Evolutionary conservation across 1,139 yeast genomes (phyloP), one percentile per base, ranked within the genome.

Genomic region (Candida gigantensis): DNA sequence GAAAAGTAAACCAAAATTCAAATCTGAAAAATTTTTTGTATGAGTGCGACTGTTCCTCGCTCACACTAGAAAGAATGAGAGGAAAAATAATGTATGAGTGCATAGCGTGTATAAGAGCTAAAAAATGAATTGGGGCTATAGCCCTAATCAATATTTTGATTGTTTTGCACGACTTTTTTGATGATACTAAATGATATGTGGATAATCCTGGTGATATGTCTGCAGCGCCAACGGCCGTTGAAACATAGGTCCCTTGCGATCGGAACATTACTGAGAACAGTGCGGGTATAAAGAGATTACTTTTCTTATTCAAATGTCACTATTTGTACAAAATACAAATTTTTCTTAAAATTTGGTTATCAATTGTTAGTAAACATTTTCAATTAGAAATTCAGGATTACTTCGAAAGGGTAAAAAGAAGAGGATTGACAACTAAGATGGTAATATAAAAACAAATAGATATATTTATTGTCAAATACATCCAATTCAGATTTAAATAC

Each of bases 21-120:
- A 35, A 24, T 28, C 35, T 38, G 36, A 35, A 35, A 42, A 42
- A 29, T 36, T 42, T 42, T 42, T 39, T 36, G 35, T 30, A 28
- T 15, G 34, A 27, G 31, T 34, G 31, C 34, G 37, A 28, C 19
- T 24, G 25, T 24, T 19, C 31, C 13, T 10, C 29, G 9, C 20
- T 6, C 29, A 15, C 6, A 24, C 6, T 10, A 11, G 14, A 10
- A 10, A 24, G 5, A 24, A 4, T 24, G 18, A 12, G 7, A 13
- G 4, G 28, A 25, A 8, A 25, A 15, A 25, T 8, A 14, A 18
- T 9, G 17, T 12, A 18, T 12, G 16, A 9, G 23, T 12, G 18
- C 28, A 24, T 17, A 6, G 17, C 30, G 32, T 27, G 32, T 33
- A 11, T n/a, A 8, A 9, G 2, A 6, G 30, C 20, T 7, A 29